Evolutionary conservation across 2,329 filamentous ascomycete species (phyloP).

Genomic region (Scopulariopsis brevicaulis): DNA sequence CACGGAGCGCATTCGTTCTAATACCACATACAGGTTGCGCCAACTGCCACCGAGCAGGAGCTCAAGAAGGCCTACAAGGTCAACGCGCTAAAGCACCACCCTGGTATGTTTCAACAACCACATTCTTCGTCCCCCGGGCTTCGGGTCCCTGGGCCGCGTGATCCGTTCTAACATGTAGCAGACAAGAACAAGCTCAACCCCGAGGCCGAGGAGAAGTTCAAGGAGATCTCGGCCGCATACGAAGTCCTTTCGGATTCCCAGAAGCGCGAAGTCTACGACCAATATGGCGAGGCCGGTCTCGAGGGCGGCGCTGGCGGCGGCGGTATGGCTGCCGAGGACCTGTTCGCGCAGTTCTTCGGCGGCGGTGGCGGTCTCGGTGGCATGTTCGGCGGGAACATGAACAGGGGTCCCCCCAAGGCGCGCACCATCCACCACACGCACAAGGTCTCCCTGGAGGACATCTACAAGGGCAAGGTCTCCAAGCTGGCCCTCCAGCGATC

Average conservation of each 20-base stretch:
- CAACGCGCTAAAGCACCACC: slow-evolving; percentile 73
- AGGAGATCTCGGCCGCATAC: slow-evolving; percentile 92
- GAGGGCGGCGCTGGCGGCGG: slow-evolving; percentile 72
- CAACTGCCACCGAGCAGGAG: slow-evolving; percentile 71
- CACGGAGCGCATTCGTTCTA: neutral
- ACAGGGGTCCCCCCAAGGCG: slow-evolving; percentile 74
- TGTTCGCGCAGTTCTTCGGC: slow-evolving; percentile 96
- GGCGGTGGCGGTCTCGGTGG: slow-evolving; percentile 54
- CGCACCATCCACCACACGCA: slow-evolving; percentile 96
- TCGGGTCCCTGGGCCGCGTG: too few species aligned
- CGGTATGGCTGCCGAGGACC: slow-evolving; percentile 90
- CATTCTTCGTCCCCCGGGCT: neutral
- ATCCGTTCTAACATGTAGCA: slow-evolving; percentile 20
- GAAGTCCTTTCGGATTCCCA: slow-evolving; percentile 87
- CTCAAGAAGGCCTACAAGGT: slow-evolving; percentile 86
- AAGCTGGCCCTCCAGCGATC: slow-evolving; percentile 97
- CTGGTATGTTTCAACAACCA: slow-evolving; percentile 43
- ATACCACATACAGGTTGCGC: slow-evolving; percentile 48
- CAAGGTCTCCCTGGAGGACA: slow-evolving; percentile 95
- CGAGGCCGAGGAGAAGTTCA: slow-evolving; percentile 93
- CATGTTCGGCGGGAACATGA: slow-evolving; percentile 72
- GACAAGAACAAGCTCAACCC: slow-evolving; percentile 97
- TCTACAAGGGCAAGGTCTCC: slow-evolving; percentile 95
- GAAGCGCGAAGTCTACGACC: slow-evolving; percentile 87
- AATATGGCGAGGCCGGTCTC: slow-evolving; percentile 94